These are phyloP conservation scores for Exophiala calicioides DNA, from an alignment of 2,329 filamentous ascomycete genomes.

Conservation along the genomic window DNA sequence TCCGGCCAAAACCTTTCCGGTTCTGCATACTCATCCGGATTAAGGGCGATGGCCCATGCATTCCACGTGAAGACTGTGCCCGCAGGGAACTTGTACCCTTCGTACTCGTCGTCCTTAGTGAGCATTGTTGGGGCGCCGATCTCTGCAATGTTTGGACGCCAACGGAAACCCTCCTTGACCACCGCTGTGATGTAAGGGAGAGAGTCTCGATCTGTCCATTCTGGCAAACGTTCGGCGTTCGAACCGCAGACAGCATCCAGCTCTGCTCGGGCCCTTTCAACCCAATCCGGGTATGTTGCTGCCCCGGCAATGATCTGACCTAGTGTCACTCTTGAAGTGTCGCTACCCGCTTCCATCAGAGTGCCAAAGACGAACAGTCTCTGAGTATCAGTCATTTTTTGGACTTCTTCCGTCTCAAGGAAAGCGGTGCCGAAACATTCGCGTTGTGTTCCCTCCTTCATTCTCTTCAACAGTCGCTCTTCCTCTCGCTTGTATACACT, in stretches of 20 bases:
- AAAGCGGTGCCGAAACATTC: background rate
- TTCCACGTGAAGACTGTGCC: slow-evolving; percentile 44
- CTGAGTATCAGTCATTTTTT: background rate
- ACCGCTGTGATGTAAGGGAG: slow-evolving; percentile 38
- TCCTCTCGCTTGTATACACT: slow-evolving; percentile 5
- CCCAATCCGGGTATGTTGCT: background rate
- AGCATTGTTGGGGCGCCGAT: slow-evolving; percentile 40
- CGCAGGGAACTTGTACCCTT: slow-evolving; percentile 51
- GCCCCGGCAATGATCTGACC: slow-evolving; percentile 6
- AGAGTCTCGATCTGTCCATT: slow-evolving; percentile 31
- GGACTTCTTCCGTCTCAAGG: background rate
- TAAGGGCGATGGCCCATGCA: background rate
- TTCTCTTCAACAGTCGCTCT: background rate
- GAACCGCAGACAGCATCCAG: background rate
- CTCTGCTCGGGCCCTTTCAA: background rate
- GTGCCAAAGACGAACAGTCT: slow-evolving; percentile 1
- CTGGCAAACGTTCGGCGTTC: slow-evolving; percentile 31
- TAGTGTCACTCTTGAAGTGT: slow-evolving; percentile 27
- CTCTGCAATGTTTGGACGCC: slow-evolving; percentile 35
- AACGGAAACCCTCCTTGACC: slow-evolving; percentile 37
- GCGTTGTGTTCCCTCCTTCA: background rate
- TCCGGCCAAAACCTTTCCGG: slow-evolving; percentile 5
- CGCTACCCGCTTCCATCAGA: slow-evolving; percentile 34
- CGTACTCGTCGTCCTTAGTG: slow-evolving; percentile 34
- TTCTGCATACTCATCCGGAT: background rate